Evolutionary conservation across 441 rosid species (phyloP).

Genomic region (Arabidopsis lyrata): DNA sequence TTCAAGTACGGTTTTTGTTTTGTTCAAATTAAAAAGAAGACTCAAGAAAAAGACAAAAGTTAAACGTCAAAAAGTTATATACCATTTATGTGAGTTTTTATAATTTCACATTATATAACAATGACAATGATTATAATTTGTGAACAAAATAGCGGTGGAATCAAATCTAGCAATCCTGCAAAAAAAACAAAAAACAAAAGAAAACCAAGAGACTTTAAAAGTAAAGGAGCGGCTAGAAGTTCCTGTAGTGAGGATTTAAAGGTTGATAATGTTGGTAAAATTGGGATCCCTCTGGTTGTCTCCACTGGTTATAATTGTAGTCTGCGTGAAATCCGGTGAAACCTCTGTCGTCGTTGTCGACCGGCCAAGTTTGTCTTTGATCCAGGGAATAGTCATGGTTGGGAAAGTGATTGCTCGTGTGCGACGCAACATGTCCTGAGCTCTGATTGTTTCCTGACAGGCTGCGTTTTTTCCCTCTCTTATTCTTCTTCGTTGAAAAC

Average conservation of each 20-base stretch:
- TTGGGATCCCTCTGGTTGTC: not conserved
- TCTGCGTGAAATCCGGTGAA: not conserved
- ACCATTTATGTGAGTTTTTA: not conserved
- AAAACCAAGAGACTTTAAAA: not conserved
- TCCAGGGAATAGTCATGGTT: not conserved
- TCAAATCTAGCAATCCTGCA: not conserved
- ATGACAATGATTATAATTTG: not conserved
- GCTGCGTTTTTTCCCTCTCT: constrained; percentile 33
- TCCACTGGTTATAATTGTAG: not conserved
- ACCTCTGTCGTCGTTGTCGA: not conserved
- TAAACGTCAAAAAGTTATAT: not conserved
- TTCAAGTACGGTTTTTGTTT: too few relatives aligned
- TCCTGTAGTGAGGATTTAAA: not conserved
- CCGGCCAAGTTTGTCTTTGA: constrained; percentile 21
- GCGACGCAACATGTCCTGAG: constrained; percentile 12
- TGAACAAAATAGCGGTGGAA: not conserved
- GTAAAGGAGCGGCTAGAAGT: not conserved
- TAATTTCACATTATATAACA: not conserved
- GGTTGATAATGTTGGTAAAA: not conserved
- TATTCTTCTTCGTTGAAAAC: not conserved
- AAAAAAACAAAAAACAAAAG: not conserved
- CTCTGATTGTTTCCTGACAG: constrained; percentile 3
- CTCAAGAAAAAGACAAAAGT: not conserved
- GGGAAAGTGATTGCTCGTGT: constrained; percentile 20
- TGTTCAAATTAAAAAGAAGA: too few relatives aligned